Percentiles rank a stretch among this genome's conserved stretches.
Conservation (phyloP, 495 filamentous ascomycete genomes). For the Terfezia boudieri region DNA sequence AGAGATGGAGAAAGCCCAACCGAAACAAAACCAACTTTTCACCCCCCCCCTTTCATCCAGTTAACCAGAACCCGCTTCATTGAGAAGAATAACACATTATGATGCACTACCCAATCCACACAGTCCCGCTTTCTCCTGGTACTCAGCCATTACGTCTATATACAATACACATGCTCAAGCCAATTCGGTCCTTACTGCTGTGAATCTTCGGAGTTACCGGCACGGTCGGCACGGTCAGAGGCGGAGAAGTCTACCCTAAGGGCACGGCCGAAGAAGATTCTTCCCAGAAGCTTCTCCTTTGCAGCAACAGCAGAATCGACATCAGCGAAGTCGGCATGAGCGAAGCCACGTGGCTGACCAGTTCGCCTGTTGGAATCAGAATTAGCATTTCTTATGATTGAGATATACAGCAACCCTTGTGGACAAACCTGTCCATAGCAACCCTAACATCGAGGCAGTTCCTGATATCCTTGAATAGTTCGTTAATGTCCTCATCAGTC, state of each 20-base stretch:
- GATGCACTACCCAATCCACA: no score
- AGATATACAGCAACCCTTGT: not conserved
- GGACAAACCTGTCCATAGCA: conserved; percentile 47
- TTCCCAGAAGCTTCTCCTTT: conserved; percentile 30
- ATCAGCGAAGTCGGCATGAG: conserved; percentile 66
- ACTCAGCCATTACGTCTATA: no score
- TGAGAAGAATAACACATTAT: no score
- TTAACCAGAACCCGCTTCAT: no score
- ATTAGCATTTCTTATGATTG: not conserved
- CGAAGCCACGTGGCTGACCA: conserved; percentile 72
- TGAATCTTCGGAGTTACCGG: no score
- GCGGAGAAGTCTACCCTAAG: conserved; percentile 43
- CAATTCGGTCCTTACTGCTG: no score
- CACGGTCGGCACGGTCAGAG: not conserved
- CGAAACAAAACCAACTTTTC: no score
- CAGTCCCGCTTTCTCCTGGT: no score
- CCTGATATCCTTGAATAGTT: conserved; percentile 47
- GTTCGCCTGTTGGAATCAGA: conserved; percentile 27
- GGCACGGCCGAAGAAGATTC: conserved; percentile 39
- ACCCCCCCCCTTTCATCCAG: no score
- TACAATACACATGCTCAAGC: no score
- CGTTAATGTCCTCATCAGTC: conserved; percentile 67
- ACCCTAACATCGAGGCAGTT: conserved; percentile 67
- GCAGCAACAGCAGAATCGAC: conserved; percentile 37
- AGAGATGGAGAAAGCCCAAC: no score